Evolutionary conservation across 768 basidiomycete genomes (phyloP).

Genomic region (Rhizopogon vulgaris): DNA sequence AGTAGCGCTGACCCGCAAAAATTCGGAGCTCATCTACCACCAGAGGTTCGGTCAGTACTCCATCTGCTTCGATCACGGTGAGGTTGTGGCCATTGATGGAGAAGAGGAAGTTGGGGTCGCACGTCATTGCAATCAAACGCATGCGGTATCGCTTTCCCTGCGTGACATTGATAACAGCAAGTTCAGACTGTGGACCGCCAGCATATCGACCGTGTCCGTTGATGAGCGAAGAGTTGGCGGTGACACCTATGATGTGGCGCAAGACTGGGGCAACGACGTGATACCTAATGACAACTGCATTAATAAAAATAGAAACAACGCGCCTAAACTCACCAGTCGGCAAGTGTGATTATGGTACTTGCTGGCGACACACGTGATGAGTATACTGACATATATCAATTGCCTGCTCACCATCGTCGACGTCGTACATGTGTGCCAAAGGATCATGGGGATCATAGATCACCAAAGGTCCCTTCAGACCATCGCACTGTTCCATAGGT

Average conservation of each 20-base stretch:
- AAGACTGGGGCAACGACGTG: conserved; percentile 9
- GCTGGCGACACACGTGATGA: conserved; percentile 7
- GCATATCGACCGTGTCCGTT: conserved; percentile 32
- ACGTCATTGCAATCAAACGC: conserved; percentile 29
- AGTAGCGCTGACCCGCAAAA: conserved; percentile 39
- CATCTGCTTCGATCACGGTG: conserved; percentile 38
- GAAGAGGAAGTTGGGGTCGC: conserved; percentile 24
- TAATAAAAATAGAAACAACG: too few relatives aligned
- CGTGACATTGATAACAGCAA: conserved; percentile 28
- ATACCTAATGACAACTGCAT: conserved; percentile 7
- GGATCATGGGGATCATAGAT: conserved; percentile 44
- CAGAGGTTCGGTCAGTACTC: conserved; percentile 31
- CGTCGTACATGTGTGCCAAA: conserved; percentile 32
- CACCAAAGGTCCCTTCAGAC: conserved; percentile 36
- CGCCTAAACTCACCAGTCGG: conserved; percentile 27
- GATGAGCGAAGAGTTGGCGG: conserved; percentile 29
- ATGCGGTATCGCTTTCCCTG: conserved; percentile 29
- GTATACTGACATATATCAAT: not conserved
- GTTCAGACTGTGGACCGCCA: conserved; percentile 18
- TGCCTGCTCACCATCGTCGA: conserved; percentile 34
- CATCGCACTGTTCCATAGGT: conserved; percentile 26
- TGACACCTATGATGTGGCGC: conserved; percentile 5
- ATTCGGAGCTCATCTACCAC: conserved; percentile 31
- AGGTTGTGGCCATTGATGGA: conserved; percentile 19
- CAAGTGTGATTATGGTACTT: conserved; percentile 28